These are phyloP conservation scores for Xylaria sp. DNA, from an alignment of 2,329 filamentous ascomycete species.

Conservation along the genomic window DNA sequence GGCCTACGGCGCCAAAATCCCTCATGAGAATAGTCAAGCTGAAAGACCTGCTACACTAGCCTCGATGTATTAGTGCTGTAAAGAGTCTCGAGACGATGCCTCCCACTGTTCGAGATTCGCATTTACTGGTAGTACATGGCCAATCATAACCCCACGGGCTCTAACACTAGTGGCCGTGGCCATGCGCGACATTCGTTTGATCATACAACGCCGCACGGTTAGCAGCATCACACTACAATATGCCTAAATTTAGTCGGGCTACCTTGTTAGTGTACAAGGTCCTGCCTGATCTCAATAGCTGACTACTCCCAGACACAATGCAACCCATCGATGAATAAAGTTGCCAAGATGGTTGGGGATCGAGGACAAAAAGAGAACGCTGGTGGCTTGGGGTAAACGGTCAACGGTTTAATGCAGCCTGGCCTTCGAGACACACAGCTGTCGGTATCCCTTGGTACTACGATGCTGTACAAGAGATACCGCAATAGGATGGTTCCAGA, in stretches of 20 bases:
- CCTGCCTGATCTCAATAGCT: background rate
- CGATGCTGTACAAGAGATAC: background rate
- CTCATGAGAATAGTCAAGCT: background rate
- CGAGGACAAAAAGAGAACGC: background rate
- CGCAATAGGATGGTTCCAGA: background rate
- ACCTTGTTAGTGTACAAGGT: background rate
- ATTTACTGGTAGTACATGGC: background rate
- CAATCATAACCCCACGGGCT: background rate
- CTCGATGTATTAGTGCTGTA: background rate
- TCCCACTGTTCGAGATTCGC: background rate
- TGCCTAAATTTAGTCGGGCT: background rate
- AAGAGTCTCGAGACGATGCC: background rate
- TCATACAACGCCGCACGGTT: background rate
- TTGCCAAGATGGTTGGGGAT: conserved; percentile 24
- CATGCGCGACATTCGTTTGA: background rate
- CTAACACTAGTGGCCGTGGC: background rate
- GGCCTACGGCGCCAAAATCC: background rate
- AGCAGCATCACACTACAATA: background rate
- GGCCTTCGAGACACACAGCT: background rate
- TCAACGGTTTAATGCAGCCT: background rate
- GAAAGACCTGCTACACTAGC: background rate
- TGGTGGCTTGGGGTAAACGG: conserved; percentile 8
- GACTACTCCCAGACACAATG: background rate
- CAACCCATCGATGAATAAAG: conserved; percentile 18
- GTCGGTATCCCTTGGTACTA: background rate